Conservation (phyloP, 495 filamentous ascomycete species). For the Aspergillus sclerotioniger region DNA sequence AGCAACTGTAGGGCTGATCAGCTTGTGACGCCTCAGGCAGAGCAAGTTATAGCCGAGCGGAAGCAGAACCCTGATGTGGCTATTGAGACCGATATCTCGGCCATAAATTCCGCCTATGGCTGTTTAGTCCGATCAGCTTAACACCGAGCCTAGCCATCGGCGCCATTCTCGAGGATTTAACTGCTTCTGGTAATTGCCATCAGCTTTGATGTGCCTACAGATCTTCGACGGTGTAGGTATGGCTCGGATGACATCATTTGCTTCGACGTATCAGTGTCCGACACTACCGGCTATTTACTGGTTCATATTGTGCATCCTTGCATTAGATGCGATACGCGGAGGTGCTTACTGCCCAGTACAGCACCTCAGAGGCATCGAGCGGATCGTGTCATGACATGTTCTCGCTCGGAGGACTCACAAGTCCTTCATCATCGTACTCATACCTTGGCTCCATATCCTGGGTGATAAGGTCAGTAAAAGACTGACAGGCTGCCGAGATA, state of each 20-base stretch:
- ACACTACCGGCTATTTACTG: not conserved
- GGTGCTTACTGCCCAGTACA: no score
- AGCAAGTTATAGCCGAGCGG: not conserved
- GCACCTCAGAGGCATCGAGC: no score
- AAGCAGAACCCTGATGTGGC: not conserved
- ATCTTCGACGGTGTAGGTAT: not conserved
- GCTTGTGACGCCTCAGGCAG: not conserved
- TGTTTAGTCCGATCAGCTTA: not conserved
- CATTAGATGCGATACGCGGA: no score
- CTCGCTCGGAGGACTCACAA: slow-evolving; percentile 4
- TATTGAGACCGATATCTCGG: not conserved
- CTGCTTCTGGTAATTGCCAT: not conserved
- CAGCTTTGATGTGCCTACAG: not conserved
- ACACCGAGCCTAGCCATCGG: not conserved
- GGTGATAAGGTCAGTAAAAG: not conserved
- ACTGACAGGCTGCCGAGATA: not conserved
- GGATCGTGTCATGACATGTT: not conserved
- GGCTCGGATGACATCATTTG: not conserved
- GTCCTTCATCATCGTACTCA: slow-evolving; percentile 18
- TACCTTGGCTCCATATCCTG: slow-evolving; percentile 26
- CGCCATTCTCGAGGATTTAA: not conserved
- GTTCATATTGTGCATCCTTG: not conserved
- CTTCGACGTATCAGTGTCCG: not conserved
- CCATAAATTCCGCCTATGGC: not conserved
- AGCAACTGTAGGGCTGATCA: not conserved